These are phyloP conservation scores for Trichoderma asperellum DNA, from an alignment of 2,329 filamentous ascomycete genomes.

Conservation along the genomic window DNA sequence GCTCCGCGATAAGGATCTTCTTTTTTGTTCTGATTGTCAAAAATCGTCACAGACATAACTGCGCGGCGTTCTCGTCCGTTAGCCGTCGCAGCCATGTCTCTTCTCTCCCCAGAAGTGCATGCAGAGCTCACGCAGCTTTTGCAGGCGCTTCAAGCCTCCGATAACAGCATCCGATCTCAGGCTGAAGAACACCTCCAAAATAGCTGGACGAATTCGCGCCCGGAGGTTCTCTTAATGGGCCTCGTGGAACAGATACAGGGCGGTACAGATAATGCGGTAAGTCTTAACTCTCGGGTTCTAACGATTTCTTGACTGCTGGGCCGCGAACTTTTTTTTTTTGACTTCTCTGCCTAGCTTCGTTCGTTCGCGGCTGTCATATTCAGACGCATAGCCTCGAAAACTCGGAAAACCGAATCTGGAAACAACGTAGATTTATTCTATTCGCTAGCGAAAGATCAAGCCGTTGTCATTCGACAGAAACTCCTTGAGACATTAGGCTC, in stretches of 20 bases:
- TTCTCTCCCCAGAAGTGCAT: constrained; percentile 83
- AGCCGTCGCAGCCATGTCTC: constrained; percentile 62
- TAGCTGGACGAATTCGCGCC: constrained; percentile 82
- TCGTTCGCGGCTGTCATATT: constrained; percentile 94
- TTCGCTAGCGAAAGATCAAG: constrained; percentile 73
- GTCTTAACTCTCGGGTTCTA: constrained; percentile 29
- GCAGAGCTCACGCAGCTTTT: constrained; percentile 84
- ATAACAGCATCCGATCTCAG: constrained; percentile 82
- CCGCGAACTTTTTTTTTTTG: constrained; percentile 1
- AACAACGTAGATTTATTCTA: constrained; percentile 84
- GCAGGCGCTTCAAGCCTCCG: constrained; percentile 83
- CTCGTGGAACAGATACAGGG: constrained; percentile 88
- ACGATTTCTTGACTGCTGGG: not conserved
- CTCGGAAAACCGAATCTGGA: constrained; percentile 72
- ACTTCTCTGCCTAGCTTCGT: constrained; percentile 59
- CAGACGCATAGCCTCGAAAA: constrained; percentile 88
- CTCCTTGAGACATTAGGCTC: constrained; percentile 75
- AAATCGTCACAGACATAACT: constrained; percentile 30
- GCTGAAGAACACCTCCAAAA: constrained; percentile 89
- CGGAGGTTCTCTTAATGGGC: constrained; percentile 90
- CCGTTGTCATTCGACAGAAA: constrained; percentile 79
- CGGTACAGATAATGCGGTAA: constrained; percentile 72
- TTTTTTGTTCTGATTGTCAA: constrained; percentile 25
- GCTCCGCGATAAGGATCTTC: constrained; percentile 19
- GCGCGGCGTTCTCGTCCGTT: constrained; percentile 34